Evolutionary conservation across 805 yeast species (phyloP), one percentile per base, ranked within the genome.

Genomic region (Candida sphagnicola): DNA sequence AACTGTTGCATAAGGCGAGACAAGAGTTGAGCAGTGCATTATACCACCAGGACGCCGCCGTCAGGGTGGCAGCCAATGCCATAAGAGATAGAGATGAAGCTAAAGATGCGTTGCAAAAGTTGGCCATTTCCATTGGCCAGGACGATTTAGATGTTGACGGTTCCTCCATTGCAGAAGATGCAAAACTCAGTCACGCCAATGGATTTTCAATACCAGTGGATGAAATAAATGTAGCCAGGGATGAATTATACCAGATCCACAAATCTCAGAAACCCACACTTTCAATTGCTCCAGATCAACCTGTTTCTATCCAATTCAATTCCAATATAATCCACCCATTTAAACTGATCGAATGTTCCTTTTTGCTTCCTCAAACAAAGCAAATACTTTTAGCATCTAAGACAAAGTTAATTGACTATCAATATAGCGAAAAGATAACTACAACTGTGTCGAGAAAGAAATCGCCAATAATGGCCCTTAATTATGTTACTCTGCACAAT

Each of bases 31-130:
- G 93, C 21, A 65, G 83, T 2, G 82, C 95, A 0, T 62, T 89
- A 29, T 90, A 88, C 51, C 83, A 82, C 52, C 85, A 85, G 46
- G 98, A 90, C 56, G 96, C 97, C 0, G 95, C 96, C 2, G 80
- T 85, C 3, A 67, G 90, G 40, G 96, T 90, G 1, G 95, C 91
- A 1, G 80, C 95, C 0, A 71, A 73, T 24, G 78, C 87, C 1
- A 65, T 82, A n/a, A 70, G 72, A 39, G 96, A 90, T 50, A 65
- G 89, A 29, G 95, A 87, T 44, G 85, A 80, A 33, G 83, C 90
- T 2, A 72, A 73, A 43, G 54, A 54, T n/a, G 88, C 89, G 2
- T 64, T 89, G 39, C 75, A 77, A 35, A 70, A 75, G 38, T 59
- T 86, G 39, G 64, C 80, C 1, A 57, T 53, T 4, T 65, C 75